Evolutionary conservation across 2,329 filamentous ascomycete species (phyloP).

Genomic region (Penicillium expansum): DNA sequence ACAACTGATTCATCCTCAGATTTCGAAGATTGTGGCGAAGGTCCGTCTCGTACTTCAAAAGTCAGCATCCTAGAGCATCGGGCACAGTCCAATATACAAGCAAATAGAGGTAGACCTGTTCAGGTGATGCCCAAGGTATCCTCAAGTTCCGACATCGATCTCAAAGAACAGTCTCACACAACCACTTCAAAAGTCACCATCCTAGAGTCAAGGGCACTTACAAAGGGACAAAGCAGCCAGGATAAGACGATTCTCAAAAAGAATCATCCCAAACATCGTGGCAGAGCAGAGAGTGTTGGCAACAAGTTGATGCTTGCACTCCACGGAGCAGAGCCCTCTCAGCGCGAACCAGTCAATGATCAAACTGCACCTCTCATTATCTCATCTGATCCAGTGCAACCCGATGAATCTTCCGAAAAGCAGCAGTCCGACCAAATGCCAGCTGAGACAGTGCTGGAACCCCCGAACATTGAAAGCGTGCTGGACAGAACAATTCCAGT

Average conservation of each 20-base stretch:
- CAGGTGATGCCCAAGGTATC: background rate
- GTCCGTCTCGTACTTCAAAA: background rate
- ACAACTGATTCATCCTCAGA: background rate
- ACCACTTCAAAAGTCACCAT: slow-evolving; percentile 3
- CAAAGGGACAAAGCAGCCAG: background rate
- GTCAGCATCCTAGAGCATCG: slow-evolving; percentile 6
- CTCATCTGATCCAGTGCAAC: slow-evolving; percentile 2
- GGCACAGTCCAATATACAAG: background rate
- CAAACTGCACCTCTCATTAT: background rate
- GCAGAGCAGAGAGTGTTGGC: slow-evolving; percentile 6
- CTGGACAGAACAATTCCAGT: background rate
- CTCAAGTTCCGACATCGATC: background rate
- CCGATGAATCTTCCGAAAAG: background rate
- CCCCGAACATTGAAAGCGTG: background rate
- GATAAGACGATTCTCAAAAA: background rate
- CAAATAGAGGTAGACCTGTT: background rate
- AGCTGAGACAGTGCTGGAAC: no score
- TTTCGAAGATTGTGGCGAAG: background rate
- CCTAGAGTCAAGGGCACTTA: background rate
- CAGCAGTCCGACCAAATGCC: background rate
- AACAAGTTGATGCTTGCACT: slow-evolving; percentile 9
- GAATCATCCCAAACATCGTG: background rate
- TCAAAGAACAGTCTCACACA: background rate
- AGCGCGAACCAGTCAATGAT: background rate
- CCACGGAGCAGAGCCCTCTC: background rate